A percentile compares a stretch with the other conserved stretches of the same genome.
Conservation (phyloP, 2,329 filamentous ascomycete genomes). For the Knoxdaviesia proteae region DNA sequence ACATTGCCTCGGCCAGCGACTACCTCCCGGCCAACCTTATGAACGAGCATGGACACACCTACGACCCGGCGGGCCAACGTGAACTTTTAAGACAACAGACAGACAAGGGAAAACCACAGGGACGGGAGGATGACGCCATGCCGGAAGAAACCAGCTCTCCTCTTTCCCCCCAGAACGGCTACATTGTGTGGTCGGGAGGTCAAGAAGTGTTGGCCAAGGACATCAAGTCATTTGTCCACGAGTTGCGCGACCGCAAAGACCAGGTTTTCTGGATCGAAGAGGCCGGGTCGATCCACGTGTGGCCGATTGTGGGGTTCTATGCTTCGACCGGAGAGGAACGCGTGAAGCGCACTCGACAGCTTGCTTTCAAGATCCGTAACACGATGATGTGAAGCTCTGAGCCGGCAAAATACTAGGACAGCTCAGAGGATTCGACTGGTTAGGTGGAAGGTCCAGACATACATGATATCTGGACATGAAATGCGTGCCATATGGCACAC, state of each 20-base stretch:
- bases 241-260: conserved; percentile 14
- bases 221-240: conserved; percentile 32
- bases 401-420: no score
- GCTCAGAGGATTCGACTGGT: no score
- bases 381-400: no score
- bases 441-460: no score
- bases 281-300: conserved; percentile 53
- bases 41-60: conserved; percentile 49
- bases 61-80: conserved; percentile 13
- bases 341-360: no score
- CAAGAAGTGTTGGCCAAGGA: conserved; percentile 63
- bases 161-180: conserved; percentile 43
- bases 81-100: no score
- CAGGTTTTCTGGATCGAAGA: conserved; percentile 38
- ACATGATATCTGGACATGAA: no score
- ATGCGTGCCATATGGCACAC: no score
- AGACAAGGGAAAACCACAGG: conserved; percentile 10
- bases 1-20: conserved; percentile 51
- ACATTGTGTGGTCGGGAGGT: conserved; percentile 49
- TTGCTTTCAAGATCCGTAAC: no score
- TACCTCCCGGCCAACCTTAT: conserved; percentile 50
- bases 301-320: conserved; percentile 51
- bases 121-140: conserved; percentile 10
- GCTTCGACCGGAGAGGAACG: no score
- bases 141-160: conserved; percentile 20